Base-by-base conservation (phyloP, 208 protist species). In the Spongospora subterranea region DNA sequence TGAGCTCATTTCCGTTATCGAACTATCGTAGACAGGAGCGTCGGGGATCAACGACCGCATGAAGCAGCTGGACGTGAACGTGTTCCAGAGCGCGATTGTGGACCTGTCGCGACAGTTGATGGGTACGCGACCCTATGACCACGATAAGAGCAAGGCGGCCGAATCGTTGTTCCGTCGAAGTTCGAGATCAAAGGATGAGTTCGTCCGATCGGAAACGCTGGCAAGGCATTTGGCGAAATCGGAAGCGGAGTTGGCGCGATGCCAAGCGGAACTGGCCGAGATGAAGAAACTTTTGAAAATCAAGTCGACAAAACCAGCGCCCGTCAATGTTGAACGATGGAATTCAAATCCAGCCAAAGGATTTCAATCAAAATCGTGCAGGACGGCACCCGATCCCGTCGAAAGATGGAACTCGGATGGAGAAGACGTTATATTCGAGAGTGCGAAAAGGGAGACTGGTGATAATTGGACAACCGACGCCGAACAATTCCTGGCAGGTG, bases 81-180 rank as follows among this genome's bases (percentile, higher is more conserved):
- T 24, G 24, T 60, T 60, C 50, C 50, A 60, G 50, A 60, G 24
- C n/a, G 71, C 71, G 17, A 82, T 82, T n/a, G 71, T 82, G 17
- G 71, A 82, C 13, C 71, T 82, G 71, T 43, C 35, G 17, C 6
- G 71, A n/a, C 71, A 82, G 71, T n/a, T 82, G 71, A n/a, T n/a
- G 35, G 17, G n/a, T 82, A 43, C 71, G 17, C 71, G n/a, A 35
- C 71, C 6, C 6, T 43, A 35, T 13, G 71, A 45, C 35, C n/a
- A 82, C 17, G 71, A 6, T 17, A 35, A 82, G 71, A 35, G 71
- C 71, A 82, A 6, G 13, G 35, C 50, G 50, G 13, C 24, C 13
- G 50, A 60, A 6, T 29, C 13, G 13, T 29, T 60, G 50, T 24
- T 6, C 50, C 24, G 50, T 60, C 50, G 50, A 60, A n/a, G n/a